Base-by-base conservation (phyloP, 2,329 filamentous ascomycete species). In the Fusarium sp. region DNA sequence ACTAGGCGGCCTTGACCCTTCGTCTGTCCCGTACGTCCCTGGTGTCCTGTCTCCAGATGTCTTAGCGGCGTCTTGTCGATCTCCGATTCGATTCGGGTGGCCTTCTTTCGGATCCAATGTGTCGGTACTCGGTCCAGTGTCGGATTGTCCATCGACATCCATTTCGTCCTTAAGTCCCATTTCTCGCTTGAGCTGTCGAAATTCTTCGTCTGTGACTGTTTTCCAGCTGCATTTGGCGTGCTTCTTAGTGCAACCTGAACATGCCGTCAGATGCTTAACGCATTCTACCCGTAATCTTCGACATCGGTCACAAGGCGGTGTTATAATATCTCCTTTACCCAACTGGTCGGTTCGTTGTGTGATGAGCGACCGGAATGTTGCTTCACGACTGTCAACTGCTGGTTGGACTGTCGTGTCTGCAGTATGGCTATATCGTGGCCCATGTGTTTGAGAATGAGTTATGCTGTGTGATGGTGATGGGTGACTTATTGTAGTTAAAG, bases 201-300 rank as follows among this genome's bases (percentile, higher is more conserved):
- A 75, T 63, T 97, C 94, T 5, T 91, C 90, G 32, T 93, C 89
- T 18, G 88, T 89, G n/a, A 96, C 88, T 46, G 92, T 89, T 71
- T 90, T 92, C 93, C 93, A 97, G 16, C 89, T 90, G 78, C 93
- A 97, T 74, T 94, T 94, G 21, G 93, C 93, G 77, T 97, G 93
- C 78, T 97, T 97, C 78, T 93, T 94, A 0, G 93, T 97, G 78
- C 93, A 97, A 23, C 93, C 93, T 78, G 91, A 89, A 76, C 94
- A 97, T 11, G 93, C 93, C 0, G 93, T 97, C 41, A 96, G 83
- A 68, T 97, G 92, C 80, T 97, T 97, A 49, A 94, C 83, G 67
- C 93, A 97, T 61, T 93, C 89, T 81, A 94, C 92, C 69, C 92
- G 90, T 18, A 97, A 83, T 30, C 93, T 86, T 46, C 93, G 87